phyloP scores from a whole-genome alignment of 495 filamentous ascomycete species.

The Cenococcum geophilum region DNA sequence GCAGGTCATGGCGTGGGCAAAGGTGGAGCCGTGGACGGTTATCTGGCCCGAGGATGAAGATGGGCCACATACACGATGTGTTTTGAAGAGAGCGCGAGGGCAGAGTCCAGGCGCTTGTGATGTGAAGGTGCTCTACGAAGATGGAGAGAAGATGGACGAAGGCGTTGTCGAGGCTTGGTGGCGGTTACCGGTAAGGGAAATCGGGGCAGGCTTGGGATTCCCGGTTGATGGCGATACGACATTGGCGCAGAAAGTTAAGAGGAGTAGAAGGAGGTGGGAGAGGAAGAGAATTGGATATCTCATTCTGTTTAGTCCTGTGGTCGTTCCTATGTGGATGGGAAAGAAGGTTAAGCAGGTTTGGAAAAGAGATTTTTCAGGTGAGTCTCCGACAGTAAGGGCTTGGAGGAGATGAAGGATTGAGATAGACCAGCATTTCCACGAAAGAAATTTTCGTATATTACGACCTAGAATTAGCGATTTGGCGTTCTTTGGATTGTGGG shows the following conservation, averaged over 20 bases:
- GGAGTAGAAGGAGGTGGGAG: neutral
- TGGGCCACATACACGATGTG: neutral
- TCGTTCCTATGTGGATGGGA: neutral
- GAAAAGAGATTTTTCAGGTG: neutral
- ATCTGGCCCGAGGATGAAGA: slow-evolving; percentile 1
- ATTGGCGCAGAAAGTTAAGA: neutral
- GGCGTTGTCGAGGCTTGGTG: neutral
- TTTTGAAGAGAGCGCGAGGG: neutral
- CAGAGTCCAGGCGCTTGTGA: neutral
- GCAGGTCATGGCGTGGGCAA: slow-evolving; percentile 1
- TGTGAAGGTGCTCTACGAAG: neutral
- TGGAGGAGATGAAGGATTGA: neutral
- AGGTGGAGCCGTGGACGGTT: neutral
- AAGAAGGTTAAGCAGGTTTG: neutral
- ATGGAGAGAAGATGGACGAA: neutral
- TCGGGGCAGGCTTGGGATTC: neutral
- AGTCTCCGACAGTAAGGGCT: neutral
- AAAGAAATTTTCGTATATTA: no score
- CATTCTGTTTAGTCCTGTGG: neutral
- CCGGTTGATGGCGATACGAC: neutral
- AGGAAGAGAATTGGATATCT: neutral
- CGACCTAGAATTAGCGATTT: no score
- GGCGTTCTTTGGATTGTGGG: no score
- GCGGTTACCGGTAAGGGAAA: neutral
- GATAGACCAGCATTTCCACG: no score